A percentile compares a stretch with the other conserved stretches of the same genome.
These are phyloP conservation scores for Aspergillus jensenii DNA, from an alignment of 2,329 filamentous ascomycete species.

Conservation along the genomic window DNA sequence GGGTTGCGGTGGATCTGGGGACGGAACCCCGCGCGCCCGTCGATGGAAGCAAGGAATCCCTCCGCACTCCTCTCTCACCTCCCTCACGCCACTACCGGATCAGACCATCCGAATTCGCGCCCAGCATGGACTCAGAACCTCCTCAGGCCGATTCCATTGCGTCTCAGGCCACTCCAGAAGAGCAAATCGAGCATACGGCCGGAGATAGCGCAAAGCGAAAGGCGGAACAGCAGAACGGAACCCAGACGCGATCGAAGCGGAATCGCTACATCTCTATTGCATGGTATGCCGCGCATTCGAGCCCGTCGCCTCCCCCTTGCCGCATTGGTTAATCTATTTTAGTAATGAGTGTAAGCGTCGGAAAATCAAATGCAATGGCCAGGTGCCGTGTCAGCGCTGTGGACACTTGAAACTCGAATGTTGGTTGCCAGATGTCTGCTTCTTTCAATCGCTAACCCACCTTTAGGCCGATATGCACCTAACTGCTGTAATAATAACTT, in stretches of 20 bases:
- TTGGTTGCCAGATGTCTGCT: slow-evolving; percentile 18
- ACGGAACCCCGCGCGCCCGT: slow-evolving; percentile 28
- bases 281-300: slow-evolving; percentile 48
- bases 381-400: slow-evolving; percentile 64
- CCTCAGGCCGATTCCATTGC: slow-evolving; percentile 29
- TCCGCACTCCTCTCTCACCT: slow-evolving; percentile 31
- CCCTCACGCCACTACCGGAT: slow-evolving; percentile 11
- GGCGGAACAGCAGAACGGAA: slow-evolving; percentile 44
- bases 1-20: slow-evolving; percentile 28
- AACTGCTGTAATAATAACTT: slow-evolving; percentile 74
- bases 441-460: background rate
- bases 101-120: slow-evolving; percentile 1
- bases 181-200: slow-evolving; percentile 23
- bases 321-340: background rate
- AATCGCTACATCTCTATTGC: slow-evolving; percentile 69
- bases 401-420: slow-evolving; percentile 64
- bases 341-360: slow-evolving; percentile 66
- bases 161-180: slow-evolving; percentile 23
- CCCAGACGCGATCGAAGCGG: slow-evolving; percentile 59
- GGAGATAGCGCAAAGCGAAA: slow-evolving; percentile 41
- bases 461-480: slow-evolving; percentile 58
- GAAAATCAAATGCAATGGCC: slow-evolving; percentile 69
- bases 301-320: slow-evolving; percentile 1
- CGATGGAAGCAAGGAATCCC: slow-evolving; percentile 30
- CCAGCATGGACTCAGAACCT: slow-evolving; percentile 36